Conservation (phyloP, 2,329 filamentous ascomycete genomes). For the Fusarium miscanthi region DNA sequence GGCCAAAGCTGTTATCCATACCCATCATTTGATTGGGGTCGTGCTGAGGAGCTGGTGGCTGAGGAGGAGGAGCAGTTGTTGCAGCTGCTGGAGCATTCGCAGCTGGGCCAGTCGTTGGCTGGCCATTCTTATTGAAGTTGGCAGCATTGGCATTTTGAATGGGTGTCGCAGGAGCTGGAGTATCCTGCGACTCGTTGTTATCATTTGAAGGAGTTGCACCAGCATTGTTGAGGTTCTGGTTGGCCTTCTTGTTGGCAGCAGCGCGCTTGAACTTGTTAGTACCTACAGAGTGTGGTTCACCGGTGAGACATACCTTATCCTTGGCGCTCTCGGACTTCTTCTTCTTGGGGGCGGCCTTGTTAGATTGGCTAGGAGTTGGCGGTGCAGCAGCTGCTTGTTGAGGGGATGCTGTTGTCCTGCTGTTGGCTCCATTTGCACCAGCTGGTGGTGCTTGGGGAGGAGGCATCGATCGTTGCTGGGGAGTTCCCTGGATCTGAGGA, state of each 20-base stretch:
- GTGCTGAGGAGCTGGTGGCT: constrained; percentile 31
- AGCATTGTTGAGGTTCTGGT: constrained; percentile 61
- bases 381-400: constrained; percentile 74
- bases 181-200: constrained; percentile 65
- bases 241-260: constrained; percentile 72
- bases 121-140: constrained; percentile 57
- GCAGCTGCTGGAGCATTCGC: constrained; percentile 47
- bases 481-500: constrained; percentile 70
- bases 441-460: constrained; percentile 70
- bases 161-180: constrained; percentile 71
- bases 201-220: constrained; percentile 69
- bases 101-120: constrained; percentile 45
- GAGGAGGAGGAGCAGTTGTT: constrained; percentile 46
- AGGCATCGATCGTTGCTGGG: constrained; percentile 78
- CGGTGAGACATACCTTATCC: constrained; percentile 68
- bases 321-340: constrained; percentile 74
- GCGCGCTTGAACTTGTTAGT: constrained; percentile 52
- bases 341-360: constrained; percentile 83
- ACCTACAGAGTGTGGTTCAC: neutral
- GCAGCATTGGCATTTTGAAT: constrained; percentile 57
- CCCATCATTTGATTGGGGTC: constrained; percentile 53
- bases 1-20: constrained; percentile 56
- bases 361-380: constrained; percentile 78
- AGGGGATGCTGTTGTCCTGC: constrained; percentile 68
- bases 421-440: constrained; percentile 61